A percentile compares a stretch with the other conserved stretches of the same genome.
Conservation (phyloP, 1,139 yeast species). For the Protomyces pachydermus region DNA sequence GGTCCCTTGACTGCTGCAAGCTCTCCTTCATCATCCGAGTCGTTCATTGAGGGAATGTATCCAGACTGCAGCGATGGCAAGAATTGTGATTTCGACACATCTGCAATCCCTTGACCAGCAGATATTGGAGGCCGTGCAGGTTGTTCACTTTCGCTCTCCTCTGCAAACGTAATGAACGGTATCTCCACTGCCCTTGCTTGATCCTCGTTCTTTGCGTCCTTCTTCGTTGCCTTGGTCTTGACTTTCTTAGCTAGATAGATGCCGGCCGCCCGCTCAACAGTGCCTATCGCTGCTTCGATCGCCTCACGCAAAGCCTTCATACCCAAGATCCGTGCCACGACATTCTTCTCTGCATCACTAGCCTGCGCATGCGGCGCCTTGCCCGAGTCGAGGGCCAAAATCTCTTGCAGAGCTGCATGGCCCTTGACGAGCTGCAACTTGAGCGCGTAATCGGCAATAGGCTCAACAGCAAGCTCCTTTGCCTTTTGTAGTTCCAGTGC, state of each 20-base stretch:
- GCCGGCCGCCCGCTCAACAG: conserved; percentile 47
- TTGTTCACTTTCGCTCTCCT: conserved; percentile 43
- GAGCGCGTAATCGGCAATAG: conserved; percentile 34
- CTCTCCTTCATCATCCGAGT: conserved; percentile 31
- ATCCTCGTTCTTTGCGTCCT: not conserved
- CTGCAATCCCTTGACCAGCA: not conserved
- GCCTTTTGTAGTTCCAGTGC: conserved; percentile 36
- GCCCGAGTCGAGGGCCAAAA: conserved; percentile 24
- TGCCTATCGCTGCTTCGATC: conserved; percentile 51
- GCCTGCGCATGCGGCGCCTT: conserved; percentile 21
- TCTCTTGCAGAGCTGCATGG: conserved; percentile 29
- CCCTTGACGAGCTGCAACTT: conserved; percentile 34
- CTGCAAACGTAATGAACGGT: conserved; percentile 42
- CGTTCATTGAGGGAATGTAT: conserved; percentile 26
- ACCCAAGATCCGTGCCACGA: conserved; percentile 59
- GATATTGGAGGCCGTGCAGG: conserved; percentile 33
- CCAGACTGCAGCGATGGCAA: conserved; percentile 27
- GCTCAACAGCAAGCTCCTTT: conserved; percentile 33
- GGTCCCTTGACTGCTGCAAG: conserved; percentile 29
- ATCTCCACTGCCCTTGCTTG: not conserved
- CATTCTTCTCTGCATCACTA: conserved; percentile 27
- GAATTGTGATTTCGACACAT: conserved; percentile 28
- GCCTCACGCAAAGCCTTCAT: conserved; percentile 47
- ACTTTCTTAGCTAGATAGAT: not conserved
- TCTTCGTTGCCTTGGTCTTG: not conserved